A percentile compares a stretch with the other conserved stretches of the same genome.
These are phyloP conservation scores for Leishmania aethiopica DNA, from an alignment of 208 protist species.

Conservation along the genomic window DNA sequence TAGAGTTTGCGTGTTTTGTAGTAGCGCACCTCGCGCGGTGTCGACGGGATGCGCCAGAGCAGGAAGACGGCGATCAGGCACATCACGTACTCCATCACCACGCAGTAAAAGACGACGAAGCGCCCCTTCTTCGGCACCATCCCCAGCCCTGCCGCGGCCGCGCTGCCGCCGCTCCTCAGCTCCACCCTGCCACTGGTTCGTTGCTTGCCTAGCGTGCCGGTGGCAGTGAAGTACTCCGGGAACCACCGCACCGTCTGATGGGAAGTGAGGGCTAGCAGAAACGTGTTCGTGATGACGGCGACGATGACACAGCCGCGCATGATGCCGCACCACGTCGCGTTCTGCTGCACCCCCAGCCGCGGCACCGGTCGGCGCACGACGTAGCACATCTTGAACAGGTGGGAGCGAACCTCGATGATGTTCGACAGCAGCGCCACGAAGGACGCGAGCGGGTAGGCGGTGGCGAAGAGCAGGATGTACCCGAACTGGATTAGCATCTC, in stretches of 20 bases:
- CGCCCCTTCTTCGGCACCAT: slow-evolving; percentile 24
- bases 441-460: slow-evolving; percentile 63
- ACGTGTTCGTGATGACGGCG: slow-evolving; percentile 60
- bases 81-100: slow-evolving; percentile 52
- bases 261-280: slow-evolving; percentile 49
- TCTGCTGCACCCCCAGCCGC: slow-evolving; percentile 46
- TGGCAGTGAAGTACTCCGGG: slow-evolving; percentile 17
- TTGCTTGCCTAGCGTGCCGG: neutral
- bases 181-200: neutral
- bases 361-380: slow-evolving; percentile 53
- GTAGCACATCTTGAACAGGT: slow-evolving; percentile 74
- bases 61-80: slow-evolving; percentile 42
- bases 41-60: slow-evolving; percentile 49
- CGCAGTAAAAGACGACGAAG: slow-evolving; percentile 22
- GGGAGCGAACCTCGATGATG: slow-evolving; percentile 62
- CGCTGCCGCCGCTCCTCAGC: neutral
- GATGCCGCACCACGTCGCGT: slow-evolving; percentile 45
- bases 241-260: slow-evolving; percentile 39
- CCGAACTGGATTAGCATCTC: slow-evolving; percentile 85
- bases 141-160: neutral
- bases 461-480: slow-evolving; percentile 73
- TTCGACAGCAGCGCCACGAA: slow-evolving; percentile 70
- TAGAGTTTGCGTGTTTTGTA: slow-evolving; percentile 31
- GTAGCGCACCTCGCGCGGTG: slow-evolving; percentile 34
- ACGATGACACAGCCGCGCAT: slow-evolving; percentile 44